A percentile compares a stretch with the other conserved stretches of the same genome.
Evolutionary conservation across 345 rosid species (phyloP).

Genomic region (Camelina hispida): DNA sequence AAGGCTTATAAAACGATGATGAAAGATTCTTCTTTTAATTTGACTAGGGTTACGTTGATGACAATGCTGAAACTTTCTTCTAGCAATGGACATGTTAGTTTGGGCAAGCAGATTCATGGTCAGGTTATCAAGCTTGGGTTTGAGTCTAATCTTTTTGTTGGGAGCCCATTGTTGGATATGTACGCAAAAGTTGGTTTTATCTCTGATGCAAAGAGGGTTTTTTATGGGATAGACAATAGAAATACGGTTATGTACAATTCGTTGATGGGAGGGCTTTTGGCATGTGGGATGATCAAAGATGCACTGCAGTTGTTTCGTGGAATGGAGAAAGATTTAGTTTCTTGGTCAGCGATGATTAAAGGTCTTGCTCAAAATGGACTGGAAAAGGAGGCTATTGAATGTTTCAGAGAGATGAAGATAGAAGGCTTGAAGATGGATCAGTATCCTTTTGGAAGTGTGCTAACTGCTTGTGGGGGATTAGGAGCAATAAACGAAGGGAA

Average conservation of each 20-base stretch:
- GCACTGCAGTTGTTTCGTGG: constrained; percentile 56
- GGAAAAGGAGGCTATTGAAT: constrained; percentile 61
- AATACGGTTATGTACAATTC: constrained; percentile 76
- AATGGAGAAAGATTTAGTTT: constrained; percentile 81
- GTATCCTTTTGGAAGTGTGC: constrained; percentile 79
- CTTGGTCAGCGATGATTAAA: constrained; percentile 90
- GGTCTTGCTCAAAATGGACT: constrained; percentile 75
- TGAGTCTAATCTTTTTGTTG: constrained; percentile 59
- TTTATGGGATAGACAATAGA: constrained; percentile 54
- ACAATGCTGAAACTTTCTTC: constrained; percentile 74
- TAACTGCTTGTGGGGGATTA: constrained; percentile 79
- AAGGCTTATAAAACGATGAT: constrained; percentile 68
- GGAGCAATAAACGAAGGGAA: constrained; percentile 67
- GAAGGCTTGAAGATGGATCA: constrained; percentile 76
- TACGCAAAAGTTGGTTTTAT: constrained; percentile 70
- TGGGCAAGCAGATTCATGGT: constrained; percentile 79
- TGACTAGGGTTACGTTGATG: constrained; percentile 75
- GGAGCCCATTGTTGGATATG: constrained; percentile 84
- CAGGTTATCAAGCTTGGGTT: constrained; percentile 76
- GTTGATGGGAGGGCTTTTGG: constrained; percentile 70
- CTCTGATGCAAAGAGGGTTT: constrained; percentile 64
- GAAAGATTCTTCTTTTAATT: constrained; percentile 57
- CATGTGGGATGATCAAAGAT: constrained; percentile 68
- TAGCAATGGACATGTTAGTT: constrained; percentile 46
- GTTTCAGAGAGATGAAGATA: constrained; percentile 69